Evolutionary conservation across 805 yeast genomes (phyloP).

Genomic region (Pichia ethanolica): DNA sequence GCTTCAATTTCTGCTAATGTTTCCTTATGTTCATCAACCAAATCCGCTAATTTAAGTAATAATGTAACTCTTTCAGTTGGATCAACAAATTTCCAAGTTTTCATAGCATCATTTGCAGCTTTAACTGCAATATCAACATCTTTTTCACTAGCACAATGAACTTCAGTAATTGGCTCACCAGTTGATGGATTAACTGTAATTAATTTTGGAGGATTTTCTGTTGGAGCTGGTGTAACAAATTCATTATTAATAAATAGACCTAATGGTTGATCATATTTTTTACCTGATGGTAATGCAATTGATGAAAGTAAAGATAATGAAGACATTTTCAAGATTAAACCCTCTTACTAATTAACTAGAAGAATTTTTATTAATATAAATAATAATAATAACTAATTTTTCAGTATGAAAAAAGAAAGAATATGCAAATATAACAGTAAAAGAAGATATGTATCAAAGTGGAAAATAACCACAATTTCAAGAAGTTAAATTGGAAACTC

Average conservation of each 20-base stretch:
- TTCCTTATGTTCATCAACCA: slow-evolving; percentile 42
- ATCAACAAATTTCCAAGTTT: slow-evolving; percentile 37
- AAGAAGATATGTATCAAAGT: too few relatives aligned
- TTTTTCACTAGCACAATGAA: slow-evolving; percentile 38
- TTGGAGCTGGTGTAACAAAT: slow-evolving; percentile 26
- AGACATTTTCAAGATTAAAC: background rate
- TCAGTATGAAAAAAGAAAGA: background rate
- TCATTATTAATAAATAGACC: slow-evolving; percentile 57
- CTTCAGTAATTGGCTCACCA: slow-evolving; percentile 37
- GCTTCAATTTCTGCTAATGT: slow-evolving; percentile 45
- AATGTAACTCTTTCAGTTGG: slow-evolving; percentile 35
- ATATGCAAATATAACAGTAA: too few relatives aligned
- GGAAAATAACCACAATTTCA: too few relatives aligned
- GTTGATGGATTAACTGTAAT: slow-evolving; percentile 45
- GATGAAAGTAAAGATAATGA: slow-evolving; percentile 8
- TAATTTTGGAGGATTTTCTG: slow-evolving; percentile 30
- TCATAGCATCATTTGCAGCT: slow-evolving; percentile 41
- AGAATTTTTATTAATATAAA: background rate
- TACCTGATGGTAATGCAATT: slow-evolving; percentile 38
- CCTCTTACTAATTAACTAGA: too few relatives aligned
- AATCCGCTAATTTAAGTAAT: slow-evolving; percentile 42
- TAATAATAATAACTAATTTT: background rate
- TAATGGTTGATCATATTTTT: slow-evolving; percentile 45
- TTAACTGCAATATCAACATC: slow-evolving; percentile 46
- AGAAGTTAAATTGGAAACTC: too few relatives aligned